A percentile compares a stretch with the other conserved stretches of the same genome.
phyloP scores from a whole-genome alignment of 768 basidiomycete genomes.

The Leccinellum albellum region DNA sequence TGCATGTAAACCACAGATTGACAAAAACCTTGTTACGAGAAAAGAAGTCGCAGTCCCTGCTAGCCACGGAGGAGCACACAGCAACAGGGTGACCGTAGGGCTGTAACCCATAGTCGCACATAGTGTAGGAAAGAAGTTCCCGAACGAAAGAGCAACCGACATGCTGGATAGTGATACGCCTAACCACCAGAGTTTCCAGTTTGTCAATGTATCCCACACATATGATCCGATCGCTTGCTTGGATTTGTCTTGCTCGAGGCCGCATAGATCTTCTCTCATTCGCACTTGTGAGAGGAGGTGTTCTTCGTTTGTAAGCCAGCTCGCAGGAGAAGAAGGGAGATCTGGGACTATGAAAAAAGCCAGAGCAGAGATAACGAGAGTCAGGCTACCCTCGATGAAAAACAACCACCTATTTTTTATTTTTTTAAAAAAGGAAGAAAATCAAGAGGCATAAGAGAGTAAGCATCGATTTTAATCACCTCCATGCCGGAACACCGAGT shows the following conservation, averaged over 20 bases:
- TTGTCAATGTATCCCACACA: conserved; percentile 53
- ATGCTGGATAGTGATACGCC: conserved; percentile 57
- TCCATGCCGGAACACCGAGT: conserved; percentile 68
- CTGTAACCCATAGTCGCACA: conserved; percentile 66
- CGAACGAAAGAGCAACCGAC: conserved; percentile 60
- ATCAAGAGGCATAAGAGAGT: neutral
- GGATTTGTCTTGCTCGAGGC: conserved; percentile 45
- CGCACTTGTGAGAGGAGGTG: conserved; percentile 50
- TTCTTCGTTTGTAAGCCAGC: conserved; percentile 60
- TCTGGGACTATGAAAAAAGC: conserved; percentile 69
- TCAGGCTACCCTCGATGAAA: conserved; percentile 59
- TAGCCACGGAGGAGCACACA: conserved; percentile 76
- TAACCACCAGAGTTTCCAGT: conserved; percentile 84
- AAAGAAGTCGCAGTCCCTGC: conserved; percentile 60
- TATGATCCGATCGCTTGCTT: conserved; percentile 40
- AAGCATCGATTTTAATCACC: conserved; percentile 37
- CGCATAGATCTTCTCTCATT: conserved; percentile 59
- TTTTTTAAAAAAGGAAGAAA: neutral
- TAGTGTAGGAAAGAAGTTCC: conserved; percentile 76
- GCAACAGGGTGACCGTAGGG: conserved; percentile 57
- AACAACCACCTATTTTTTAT: conserved; percentile 58
- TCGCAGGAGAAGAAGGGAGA: conserved; percentile 56
- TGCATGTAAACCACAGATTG: neutral
- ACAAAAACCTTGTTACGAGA: conserved; percentile 42
- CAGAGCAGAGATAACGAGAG: conserved; percentile 45